phyloP scores from a whole-genome alignment of 495 filamentous ascomycete genomes.

The Neurospora cerealis region DNA sequence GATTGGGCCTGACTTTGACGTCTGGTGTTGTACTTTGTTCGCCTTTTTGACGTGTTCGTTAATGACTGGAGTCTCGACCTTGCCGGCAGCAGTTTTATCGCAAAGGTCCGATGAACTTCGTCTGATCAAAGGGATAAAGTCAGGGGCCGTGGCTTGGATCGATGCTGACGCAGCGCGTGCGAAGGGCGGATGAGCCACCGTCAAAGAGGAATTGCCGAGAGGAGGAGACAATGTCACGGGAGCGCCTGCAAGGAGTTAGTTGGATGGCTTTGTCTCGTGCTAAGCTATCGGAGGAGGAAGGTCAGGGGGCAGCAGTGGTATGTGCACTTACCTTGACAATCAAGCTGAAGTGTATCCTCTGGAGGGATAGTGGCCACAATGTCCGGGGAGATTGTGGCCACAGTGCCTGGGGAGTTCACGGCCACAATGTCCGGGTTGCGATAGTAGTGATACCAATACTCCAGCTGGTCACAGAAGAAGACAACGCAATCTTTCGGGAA shows the following conservation, averaged over 20 bases:
- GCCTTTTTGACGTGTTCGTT: neutral
- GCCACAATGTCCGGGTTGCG: neutral
- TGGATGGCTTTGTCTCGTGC: neutral
- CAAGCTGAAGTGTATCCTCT: neutral
- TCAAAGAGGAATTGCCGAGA: neutral
- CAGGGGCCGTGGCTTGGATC: neutral
- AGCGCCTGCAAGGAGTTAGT: neutral
- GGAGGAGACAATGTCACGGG: neutral
- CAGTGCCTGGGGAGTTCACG: neutral
- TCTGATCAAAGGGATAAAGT: neutral
- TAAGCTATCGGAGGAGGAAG: neutral
- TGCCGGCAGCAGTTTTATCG: too few species aligned
- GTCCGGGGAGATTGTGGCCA: neutral
- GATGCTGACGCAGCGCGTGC: neutral
- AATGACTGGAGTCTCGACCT: neutral
- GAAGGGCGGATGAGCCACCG: neutral
- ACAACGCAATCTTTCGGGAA: neutral
- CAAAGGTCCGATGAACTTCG: neutral
- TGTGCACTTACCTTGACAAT: neutral
- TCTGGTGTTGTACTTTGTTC: neutral
- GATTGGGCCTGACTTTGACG: neutral
- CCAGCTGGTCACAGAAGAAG: neutral
- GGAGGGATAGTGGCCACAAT: neutral
- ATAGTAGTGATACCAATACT: conserved; percentile 5
- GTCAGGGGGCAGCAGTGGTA: neutral